A percentile compares a stretch with the other conserved stretches of the same genome.
Conservation (phyloP, 257 asterid species). For the Rubia yunnanensis region DNA sequence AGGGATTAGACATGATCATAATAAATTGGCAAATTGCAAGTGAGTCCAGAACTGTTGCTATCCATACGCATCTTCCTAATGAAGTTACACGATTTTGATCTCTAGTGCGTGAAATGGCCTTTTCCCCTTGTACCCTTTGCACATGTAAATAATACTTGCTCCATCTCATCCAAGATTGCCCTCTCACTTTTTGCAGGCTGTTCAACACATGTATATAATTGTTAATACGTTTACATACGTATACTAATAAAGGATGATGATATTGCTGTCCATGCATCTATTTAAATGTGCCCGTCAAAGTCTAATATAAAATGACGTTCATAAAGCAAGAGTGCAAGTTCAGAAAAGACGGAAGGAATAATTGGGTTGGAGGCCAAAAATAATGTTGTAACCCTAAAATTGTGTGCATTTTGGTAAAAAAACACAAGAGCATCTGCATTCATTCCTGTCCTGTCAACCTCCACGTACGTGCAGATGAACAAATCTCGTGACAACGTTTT, state of each 20-base stretch:
- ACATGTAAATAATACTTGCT: background rate
- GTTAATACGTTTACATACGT: no score
- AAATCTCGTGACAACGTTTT: background rate
- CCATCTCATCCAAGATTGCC: no score
- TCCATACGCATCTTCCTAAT: conserved; percentile 2
- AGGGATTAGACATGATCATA: no score
- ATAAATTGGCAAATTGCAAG: no score
- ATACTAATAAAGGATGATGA: no score
- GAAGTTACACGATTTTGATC: background rate
- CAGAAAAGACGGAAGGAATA: no score
- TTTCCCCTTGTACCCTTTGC: background rate
- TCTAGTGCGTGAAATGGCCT: background rate
- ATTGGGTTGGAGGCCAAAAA: background rate
- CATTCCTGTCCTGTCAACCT: conserved; percentile 1
- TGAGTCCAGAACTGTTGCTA: conserved; percentile 7
- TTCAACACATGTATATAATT: no score
- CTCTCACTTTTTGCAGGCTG: no score
- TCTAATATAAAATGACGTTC: no score
- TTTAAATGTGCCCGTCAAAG: no score
- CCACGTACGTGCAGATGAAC: background rate
- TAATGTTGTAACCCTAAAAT: background rate
- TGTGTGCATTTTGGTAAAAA: background rate
- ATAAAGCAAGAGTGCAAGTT: no score
- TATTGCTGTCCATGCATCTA: no score
- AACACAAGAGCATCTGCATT: background rate